Base-by-base conservation (phyloP, 495 filamentous ascomycete species). In the Filosporella fistucella region DNA sequence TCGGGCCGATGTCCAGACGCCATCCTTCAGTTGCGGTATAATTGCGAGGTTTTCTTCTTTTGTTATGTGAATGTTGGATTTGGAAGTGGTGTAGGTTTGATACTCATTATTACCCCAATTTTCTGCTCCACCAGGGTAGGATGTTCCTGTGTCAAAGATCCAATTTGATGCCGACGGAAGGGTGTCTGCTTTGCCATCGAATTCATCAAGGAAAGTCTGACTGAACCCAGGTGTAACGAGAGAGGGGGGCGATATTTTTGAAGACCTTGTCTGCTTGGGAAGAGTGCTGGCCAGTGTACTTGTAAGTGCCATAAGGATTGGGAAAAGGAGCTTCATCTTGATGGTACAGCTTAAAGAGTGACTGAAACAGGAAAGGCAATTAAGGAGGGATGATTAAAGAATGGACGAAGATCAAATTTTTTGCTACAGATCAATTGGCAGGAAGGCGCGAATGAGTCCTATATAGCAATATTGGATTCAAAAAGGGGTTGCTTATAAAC, bases 31-130 rank as follows among this genome's bases (percentile, higher is more conserved):
- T 3, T 43, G 55, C 7, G 58, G 55, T 1, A 43, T 54, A 30
- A 61, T 63, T n/a, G 49, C 32, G n/a, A 61, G 45, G 14, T 26
- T 37, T 12, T 52, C 23, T 0, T 40, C 24, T 2, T 29, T 32
- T 16, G 59, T 56, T 32, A 59, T 54, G 30, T 39, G 44, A 4
- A 66, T 33, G 43, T 66, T 64, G 33, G 50, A 28, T 13, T 10
- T 29, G n/a, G 50, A 51, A 42, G 35, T 43, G 8, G 57, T 63
- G 47, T 66, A 64, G 2, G 47, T 56, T 48, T 66, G 40, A 9
- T 52, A 48, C 37, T 65, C 63, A 45, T 55, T 49, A 20, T 63
- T 66, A 16, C 63, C 63, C 63, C 63, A 66, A 21, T 21, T 16
- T 22, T 38, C 23, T 2, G 61, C 43, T 6, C 61, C 63, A 6